Percentiles rank a stretch among this genome's conserved stretches.
These are phyloP conservation scores for Phaeolepiota aurea DNA, from an alignment of 768 basidiomycete genomes.

Conservation along the genomic window DNA sequence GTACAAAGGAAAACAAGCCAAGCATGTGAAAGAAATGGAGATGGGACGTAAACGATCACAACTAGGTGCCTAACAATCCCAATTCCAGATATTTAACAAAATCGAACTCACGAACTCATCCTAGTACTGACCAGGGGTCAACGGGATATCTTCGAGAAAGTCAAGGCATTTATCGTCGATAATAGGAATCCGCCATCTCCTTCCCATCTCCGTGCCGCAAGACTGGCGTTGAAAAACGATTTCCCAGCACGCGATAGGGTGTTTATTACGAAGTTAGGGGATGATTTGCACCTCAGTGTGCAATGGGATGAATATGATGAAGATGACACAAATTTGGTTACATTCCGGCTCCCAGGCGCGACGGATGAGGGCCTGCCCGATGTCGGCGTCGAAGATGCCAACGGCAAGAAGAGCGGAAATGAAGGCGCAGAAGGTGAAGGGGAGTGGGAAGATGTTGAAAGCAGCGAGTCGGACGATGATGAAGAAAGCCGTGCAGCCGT, in stretches of 20 bases:
- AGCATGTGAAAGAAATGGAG: conserved; percentile 61
- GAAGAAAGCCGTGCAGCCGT: conserved; percentile 68
- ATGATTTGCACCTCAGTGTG: conserved; percentile 67
- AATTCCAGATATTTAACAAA: too few relatives aligned
- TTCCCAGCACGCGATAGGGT: conserved; percentile 74
- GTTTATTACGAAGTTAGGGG: conserved; percentile 71
- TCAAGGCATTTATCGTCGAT: conserved; percentile 67
- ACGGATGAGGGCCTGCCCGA: conserved; percentile 19
- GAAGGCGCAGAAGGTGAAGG: conserved; percentile 27
- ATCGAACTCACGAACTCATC: neutral
- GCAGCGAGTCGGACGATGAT: conserved; percentile 51
- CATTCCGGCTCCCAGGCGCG: conserved; percentile 50
- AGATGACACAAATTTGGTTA: conserved; percentile 69
- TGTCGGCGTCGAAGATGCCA: conserved; percentile 20
- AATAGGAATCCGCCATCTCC: conserved; percentile 23
- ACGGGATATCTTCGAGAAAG: conserved; percentile 66
- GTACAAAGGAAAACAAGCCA: conserved; percentile 90
- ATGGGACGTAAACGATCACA: conserved; percentile 46
- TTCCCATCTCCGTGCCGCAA: conserved; percentile 24
- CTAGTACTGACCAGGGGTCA: conserved; percentile 68
- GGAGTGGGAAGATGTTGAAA: conserved; percentile 47
- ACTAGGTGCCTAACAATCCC: conserved; percentile 42
- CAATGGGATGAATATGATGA: conserved; percentile 95
- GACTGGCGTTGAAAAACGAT: conserved; percentile 64
- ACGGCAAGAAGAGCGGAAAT: conserved; percentile 20